Percentiles rank a stretch among this genome's conserved stretches.
These are phyloP conservation scores for Pecoramyces ruminantium DNA, from an alignment of 192 early-diverging fungal genomes.

Conservation along the genomic window DNA sequence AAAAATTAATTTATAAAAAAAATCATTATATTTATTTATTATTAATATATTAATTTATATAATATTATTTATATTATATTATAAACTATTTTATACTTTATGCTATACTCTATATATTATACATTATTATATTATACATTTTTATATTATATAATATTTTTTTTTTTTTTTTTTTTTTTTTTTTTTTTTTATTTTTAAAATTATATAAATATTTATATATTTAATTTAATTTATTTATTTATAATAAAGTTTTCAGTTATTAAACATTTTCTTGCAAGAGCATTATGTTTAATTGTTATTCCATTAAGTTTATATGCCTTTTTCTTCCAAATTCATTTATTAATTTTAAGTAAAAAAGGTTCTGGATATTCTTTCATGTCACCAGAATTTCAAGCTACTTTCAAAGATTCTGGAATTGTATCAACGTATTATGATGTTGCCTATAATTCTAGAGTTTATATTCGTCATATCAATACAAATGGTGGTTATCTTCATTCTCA, in stretches of 20 bases:
- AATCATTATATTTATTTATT: too few species aligned
- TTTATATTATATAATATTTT: too few species aligned
- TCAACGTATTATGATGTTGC: slow-evolving; percentile 36
- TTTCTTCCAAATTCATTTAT: slow-evolving; percentile 27
- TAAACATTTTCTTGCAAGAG: slow-evolving; percentile 24
- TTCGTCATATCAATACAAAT: slow-evolving; percentile 49
- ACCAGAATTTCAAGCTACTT: slow-evolving; percentile 30
- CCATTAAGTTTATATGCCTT: slow-evolving; percentile 22
- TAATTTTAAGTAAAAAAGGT: slow-evolving; percentile 15
- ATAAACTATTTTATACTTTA: too few species aligned
- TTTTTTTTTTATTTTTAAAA: too few species aligned
- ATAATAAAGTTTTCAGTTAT: slow-evolving; percentile 31
- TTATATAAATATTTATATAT: too few species aligned
- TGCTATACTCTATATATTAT: too few species aligned
- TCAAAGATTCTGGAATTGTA: slow-evolving; percentile 12
- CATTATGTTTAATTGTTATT: slow-evolving; percentile 21
- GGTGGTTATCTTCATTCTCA: slow-evolving; percentile 71
- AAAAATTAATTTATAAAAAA: too few species aligned
- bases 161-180: too few species aligned
- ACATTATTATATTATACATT: too few species aligned
- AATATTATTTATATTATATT: too few species aligned
- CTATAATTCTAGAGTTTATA: slow-evolving; percentile 35
- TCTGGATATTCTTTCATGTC: slow-evolving; percentile 21
- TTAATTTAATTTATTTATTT: not conserved
- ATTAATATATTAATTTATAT: too few species aligned